phyloP scores from a whole-genome alignment of 2,329 filamentous ascomycete species.

The Cytospora piceae region DNA sequence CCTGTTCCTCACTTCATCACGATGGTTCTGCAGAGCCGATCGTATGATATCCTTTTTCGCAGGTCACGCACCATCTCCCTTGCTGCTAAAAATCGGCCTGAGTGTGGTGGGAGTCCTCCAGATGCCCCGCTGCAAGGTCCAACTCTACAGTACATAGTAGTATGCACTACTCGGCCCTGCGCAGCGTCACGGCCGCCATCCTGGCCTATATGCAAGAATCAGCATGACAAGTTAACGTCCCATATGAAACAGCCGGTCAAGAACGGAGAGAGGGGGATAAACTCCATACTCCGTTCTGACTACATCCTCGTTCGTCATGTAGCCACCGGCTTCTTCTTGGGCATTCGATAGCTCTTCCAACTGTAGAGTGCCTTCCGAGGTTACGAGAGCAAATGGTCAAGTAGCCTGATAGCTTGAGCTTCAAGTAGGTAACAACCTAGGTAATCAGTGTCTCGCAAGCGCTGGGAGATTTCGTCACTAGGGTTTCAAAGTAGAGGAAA shows the following conservation, averaged over 20 bases:
- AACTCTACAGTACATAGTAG: conserved; percentile 2
- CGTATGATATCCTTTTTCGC: conserved; percentile 14
- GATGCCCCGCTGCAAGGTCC: conserved; percentile 16
- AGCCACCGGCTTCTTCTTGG: background rate
- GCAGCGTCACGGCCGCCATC: background rate
- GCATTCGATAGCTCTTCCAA: background rate
- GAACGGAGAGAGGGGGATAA: background rate
- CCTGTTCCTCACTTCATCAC: background rate
- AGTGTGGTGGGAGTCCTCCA: conserved; percentile 6
- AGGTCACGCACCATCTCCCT: conserved; percentile 9
- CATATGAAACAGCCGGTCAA: background rate
- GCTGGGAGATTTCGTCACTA: conserved; percentile 26
- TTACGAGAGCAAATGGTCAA: background rate
- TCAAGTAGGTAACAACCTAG: too few relatives aligned
- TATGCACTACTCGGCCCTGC: background rate
- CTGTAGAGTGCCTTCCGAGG: background rate
- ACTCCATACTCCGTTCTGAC: background rate
- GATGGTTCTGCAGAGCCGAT: conserved; percentile 8
- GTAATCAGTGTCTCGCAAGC: background rate
- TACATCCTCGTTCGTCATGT: background rate
- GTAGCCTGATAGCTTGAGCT: background rate
- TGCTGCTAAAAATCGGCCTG: conserved; percentile 13
- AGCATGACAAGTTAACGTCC: background rate
- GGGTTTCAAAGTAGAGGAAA: conserved; percentile 26
- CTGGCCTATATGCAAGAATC: background rate